These are phyloP conservation scores for Rhodomyrtus tomentosa DNA, from an alignment of 345 rosid species.

Conservation along the genomic window DNA sequence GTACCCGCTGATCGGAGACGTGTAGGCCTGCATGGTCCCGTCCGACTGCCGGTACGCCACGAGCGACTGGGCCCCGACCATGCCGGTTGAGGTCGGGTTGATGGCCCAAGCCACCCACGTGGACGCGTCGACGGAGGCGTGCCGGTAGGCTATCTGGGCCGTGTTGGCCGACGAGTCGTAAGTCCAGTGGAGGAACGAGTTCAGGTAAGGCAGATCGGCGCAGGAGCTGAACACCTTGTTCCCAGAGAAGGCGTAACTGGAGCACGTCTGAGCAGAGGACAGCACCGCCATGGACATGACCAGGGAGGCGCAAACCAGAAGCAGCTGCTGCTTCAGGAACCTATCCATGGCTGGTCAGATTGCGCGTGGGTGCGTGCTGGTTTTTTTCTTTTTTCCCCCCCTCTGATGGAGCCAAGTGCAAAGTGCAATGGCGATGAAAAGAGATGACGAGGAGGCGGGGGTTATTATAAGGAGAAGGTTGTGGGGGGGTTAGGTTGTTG, in stretches of 20 bases:
- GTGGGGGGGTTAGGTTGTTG: not conserved
- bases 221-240: slow-evolving; percentile 56
- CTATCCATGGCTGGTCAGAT: not conserved
- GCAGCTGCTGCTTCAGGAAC: not conserved
- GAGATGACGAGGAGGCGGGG: not conserved
- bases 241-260: slow-evolving; percentile 42
- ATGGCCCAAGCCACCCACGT: slow-evolving; percentile 92
- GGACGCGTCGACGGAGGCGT: slow-evolving; percentile 28
- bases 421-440: not conserved
- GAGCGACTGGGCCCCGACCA: slow-evolving; percentile 78
- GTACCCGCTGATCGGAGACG: slow-evolving; percentile 44
- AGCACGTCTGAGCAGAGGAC: slow-evolving; percentile 47
- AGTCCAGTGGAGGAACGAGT: slow-evolving; percentile 64
- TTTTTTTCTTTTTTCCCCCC: not conserved
- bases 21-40: slow-evolving; percentile 57
- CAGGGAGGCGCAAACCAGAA: not conserved
- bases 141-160: slow-evolving; percentile 72
- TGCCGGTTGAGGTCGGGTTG: slow-evolving; percentile 53
- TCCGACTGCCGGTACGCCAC: slow-evolving; percentile 53
- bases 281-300: slow-evolving; percentile 4
- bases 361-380: not conserved
- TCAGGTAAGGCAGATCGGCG: slow-evolving; percentile 60
- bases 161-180: slow-evolving; percentile 36
- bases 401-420: not conserved
- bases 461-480: not conserved